Evolutionary conservation across 2,329 filamentous ascomycete genomes (phyloP), one percentile per base, ranked within the genome.

Genomic region (Periconia digitata): DNA sequence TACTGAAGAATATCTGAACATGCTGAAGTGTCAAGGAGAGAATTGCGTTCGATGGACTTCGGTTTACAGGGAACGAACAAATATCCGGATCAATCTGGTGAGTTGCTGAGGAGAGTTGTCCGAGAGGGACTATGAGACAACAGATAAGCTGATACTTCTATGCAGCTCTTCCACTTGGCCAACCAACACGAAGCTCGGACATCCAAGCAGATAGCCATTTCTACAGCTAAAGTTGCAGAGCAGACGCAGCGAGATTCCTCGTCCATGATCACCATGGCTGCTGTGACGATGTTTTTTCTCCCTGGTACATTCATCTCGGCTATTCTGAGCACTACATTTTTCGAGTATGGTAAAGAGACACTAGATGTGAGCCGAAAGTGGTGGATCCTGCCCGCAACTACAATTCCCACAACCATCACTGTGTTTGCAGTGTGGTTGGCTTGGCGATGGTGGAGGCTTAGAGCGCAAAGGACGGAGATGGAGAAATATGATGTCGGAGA

Each of bases 211-310:
- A 64, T 59, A 13, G 58, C 59, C 7, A 40, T 45, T 2, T 54
- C 55, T 5, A 60, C 53, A 2, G 56, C 59, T 3, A 52, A 50
- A 17, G 51, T 62, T 6, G 58, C 58, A 6, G 50, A 59, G 20
- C 55, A 57, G 34, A 60, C 59, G 0, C 56, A 56, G 34, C 56
- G 56, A 8, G 61, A 64, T 41, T 63, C 61, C 0, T 53, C 58
- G 2, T 62, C 61, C 1, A 64, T 63, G 61, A 64, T 62, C 41
- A 64, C 59, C 1, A 56, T 62, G 21, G 61, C 61, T 1, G 56
- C 58, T 2, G 52, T 64, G 1, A 64, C 61, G 0, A 59, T 63
- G 58, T 13, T 63, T 1, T 64, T 63, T 22, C 43, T 64, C 0
- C 59, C 58, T 4, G 55, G 59, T 8, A 60, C 59, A 6, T 63